Base-by-base conservation (phyloP, 805 yeast species). In the Ogataea methanolica region DNA sequence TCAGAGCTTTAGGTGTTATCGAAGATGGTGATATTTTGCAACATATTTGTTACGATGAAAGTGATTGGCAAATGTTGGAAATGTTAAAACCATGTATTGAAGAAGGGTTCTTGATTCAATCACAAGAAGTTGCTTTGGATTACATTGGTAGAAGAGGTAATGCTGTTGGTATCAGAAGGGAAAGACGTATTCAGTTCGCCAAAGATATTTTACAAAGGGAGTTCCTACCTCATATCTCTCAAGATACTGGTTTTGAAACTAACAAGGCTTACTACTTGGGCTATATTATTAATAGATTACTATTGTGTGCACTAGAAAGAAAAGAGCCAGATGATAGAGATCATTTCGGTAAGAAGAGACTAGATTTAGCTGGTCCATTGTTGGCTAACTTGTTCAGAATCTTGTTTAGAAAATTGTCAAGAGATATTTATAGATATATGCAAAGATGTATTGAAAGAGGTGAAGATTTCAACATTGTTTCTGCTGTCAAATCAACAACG, bases 21-120 rank as follows among this genome's bases (percentile, higher is more conserved):
- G 98, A 98, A 37, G 99, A 94, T 73, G 99, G 99, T 67, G 99
- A 94, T 72, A 94, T 94, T 62, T 75, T 94, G 63, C 97, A 94
- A 70, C 99, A 94, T 69, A 94, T 94, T 50, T 94, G 99, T 73
- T 94, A 92, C 69, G 99, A 94, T 69, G 90, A 89, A 51, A 87
- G 85, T 57, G 99, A 94, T 73, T 92, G 98, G 97, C 99, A 94
- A 71, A 94, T 94, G 99, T 79, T 94, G 68, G 99, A 94, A 71
- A 89, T 94, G 94, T 77, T 94, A 63, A 95, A 94, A 68, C 99
- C 99, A 6, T 94, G 98, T 79, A 96, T 94, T 52, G 99, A 94
- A 69, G 99, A 95, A 73, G 99, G 97, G 45, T 95, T 94, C 69
- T 94, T 94, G 45, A 91, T 94, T 56, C 99, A 94, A 73, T 97